Evolutionary conservation across 495 filamentous ascomycete genomes (phyloP).

Genomic region (Collariella sp.): DNA sequence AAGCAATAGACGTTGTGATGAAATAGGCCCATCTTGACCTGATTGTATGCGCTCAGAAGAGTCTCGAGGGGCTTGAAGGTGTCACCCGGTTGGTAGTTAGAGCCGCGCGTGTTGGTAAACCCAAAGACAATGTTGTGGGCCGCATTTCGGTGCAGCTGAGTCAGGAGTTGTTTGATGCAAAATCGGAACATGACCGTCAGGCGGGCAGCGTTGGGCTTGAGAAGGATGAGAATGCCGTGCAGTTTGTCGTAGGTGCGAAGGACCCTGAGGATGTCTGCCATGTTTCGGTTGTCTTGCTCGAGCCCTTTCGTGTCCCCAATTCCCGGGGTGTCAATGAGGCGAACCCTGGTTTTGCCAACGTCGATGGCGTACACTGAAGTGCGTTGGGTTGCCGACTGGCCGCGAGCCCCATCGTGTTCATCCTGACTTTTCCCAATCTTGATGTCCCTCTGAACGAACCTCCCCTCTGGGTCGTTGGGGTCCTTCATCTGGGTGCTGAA

Average conservation of each 20-base stretch:
- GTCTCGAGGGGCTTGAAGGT: constrained; percentile 29
- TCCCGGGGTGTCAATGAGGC: constrained; percentile 41
- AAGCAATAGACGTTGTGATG: constrained; percentile 34
- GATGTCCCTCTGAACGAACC: constrained; percentile 20
- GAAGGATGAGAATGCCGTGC: constrained; percentile 40
- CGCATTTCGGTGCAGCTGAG: constrained; percentile 30
- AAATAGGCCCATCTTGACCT: constrained; percentile 19
- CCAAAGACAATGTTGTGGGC: constrained; percentile 37
- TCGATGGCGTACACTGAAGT: constrained; percentile 29
- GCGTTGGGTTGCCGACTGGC: constrained; percentile 34
- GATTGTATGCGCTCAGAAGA: constrained; percentile 21
- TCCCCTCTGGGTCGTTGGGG: not conserved
- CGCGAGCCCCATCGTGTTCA: constrained; percentile 29
- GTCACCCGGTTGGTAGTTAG: constrained; percentile 37
- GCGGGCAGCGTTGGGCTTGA: constrained; percentile 38
- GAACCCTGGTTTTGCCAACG: constrained; percentile 20
- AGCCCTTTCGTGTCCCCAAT: constrained; percentile 37
- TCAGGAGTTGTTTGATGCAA: constrained; percentile 38
- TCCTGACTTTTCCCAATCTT: constrained; percentile 9
- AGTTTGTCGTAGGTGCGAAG: constrained; percentile 30
- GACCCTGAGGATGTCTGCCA: constrained; percentile 31
- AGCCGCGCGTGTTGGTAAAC: constrained; percentile 37
- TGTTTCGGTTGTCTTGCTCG: constrained; percentile 33
- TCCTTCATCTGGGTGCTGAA: constrained; percentile 30
- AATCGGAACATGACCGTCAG: constrained; percentile 33